These are phyloP conservation scores for Malassezia equina DNA, from an alignment of 1,284 basidiomycete species.

Conservation along the genomic window DNA sequence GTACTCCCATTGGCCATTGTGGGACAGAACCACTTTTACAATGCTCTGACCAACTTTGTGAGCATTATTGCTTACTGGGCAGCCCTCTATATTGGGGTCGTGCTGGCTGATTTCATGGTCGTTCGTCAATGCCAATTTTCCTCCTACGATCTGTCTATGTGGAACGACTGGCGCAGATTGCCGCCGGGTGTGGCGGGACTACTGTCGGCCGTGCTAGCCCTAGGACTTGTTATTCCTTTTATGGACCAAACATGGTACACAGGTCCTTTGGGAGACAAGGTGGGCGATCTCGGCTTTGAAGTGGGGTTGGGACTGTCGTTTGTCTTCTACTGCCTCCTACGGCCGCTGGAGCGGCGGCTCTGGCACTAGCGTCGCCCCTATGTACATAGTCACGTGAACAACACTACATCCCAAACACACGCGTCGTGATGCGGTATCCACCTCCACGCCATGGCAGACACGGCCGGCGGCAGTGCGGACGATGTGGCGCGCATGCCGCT, in stretches of 20 bases:
- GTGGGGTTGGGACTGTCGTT: conserved; percentile 41
- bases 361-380: conserved; percentile 1
- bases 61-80: conserved; percentile 60
- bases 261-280: conserved; percentile 35
- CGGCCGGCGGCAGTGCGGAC: conserved; percentile 51
- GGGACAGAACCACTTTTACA: conserved; percentile 58
- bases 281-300: conserved; percentile 49
- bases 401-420: conserved; percentile 11
- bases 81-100: conserved; percentile 57
- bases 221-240: conserved; percentile 40
- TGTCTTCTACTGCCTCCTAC: conserved; percentile 37
- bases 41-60: conserved; percentile 54
- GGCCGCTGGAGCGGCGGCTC: conserved; percentile 37
- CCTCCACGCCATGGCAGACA: conserved; percentile 3
- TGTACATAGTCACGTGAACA: conserved; percentile 4
- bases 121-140: conserved; percentile 52
- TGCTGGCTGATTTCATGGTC: conserved; percentile 57
- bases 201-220: conserved; percentile 25
- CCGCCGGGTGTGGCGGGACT: conserved; percentile 55
- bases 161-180: conserved; percentile 53
- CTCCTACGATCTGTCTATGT: conserved; percentile 57
- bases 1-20: conserved; percentile 58
- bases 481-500: conserved; percentile 77
- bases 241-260: conserved; percentile 45
- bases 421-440: neutral